Conservation (phyloP, 495 filamentous ascomycete species). For the Penicillium paradoxum region DNA sequence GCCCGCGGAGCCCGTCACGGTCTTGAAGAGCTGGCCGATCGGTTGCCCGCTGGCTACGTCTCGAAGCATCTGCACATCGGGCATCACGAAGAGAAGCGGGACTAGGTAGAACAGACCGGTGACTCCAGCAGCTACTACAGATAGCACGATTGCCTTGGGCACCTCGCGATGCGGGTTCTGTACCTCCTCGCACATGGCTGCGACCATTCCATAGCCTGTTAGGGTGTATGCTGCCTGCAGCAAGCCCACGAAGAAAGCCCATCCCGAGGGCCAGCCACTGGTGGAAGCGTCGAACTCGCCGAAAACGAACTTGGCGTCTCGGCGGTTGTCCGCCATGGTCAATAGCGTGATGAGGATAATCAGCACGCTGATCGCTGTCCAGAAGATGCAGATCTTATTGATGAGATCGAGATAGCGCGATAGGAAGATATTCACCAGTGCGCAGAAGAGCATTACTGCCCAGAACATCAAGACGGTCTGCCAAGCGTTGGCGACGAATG, state of each 20-base stretch:
- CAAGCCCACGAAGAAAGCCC: conserved; percentile 59
- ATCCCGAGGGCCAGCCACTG: conserved; percentile 58
- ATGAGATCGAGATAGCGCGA: conserved; percentile 56
- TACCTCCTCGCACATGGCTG: conserved; percentile 64
- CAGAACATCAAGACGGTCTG: conserved; percentile 63
- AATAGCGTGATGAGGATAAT: conserved; percentile 56
- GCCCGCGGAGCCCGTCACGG: conserved; percentile 30
- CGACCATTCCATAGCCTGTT: conserved; percentile 54
- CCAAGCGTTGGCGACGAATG: conserved; percentile 57
- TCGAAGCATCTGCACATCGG: conserved; percentile 45
- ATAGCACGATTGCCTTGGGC: conserved; percentile 66
- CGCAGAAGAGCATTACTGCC: conserved; percentile 56
- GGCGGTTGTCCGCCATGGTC: conserved; percentile 50
- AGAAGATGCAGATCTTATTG: conserved; percentile 65
- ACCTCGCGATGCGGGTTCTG: conserved; percentile 63
- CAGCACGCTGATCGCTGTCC: conserved; percentile 57
- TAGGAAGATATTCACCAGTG: conserved; percentile 53
- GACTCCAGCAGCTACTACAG: conserved; percentile 61
- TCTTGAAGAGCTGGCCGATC: conserved; percentile 34
- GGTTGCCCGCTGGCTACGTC: conserved; percentile 55
- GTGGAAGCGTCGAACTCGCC: conserved; percentile 53
- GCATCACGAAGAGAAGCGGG: conserved; percentile 64
- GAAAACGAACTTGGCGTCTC: conserved; percentile 56
- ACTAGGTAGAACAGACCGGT: conserved; percentile 67
- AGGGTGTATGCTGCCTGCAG: conserved; percentile 57